Percentiles rank a stretch among this genome's conserved stretches.
Evolutionary conservation across 768 basidiomycete species (phyloP).

Genomic region (Pisolithus sp.): DNA sequence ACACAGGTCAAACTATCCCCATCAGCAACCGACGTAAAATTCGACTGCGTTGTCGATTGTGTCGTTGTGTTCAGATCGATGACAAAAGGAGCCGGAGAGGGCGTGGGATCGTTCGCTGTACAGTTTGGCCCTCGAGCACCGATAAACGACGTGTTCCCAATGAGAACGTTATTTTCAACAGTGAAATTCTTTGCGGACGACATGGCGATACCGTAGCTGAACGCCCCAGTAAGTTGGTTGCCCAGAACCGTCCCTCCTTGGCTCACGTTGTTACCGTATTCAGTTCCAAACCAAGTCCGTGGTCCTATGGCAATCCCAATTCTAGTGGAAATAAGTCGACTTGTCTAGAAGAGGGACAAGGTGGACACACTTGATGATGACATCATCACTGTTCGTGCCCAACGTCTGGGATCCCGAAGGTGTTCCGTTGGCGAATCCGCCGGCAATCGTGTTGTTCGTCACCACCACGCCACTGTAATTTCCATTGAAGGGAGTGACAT

Average conservation of each 20-base stretch:
- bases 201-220: slow-evolving; percentile 68
- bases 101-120: slow-evolving; percentile 40
- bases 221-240: slow-evolving; percentile 60
- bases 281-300: slow-evolving; percentile 64
- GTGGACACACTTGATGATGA: slow-evolving; percentile 60
- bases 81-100: slow-evolving; percentile 54
- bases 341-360: slow-evolving; percentile 1
- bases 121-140: slow-evolving; percentile 65
- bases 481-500: slow-evolving; percentile 61
- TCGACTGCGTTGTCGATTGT: slow-evolving; percentile 40
- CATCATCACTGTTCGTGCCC: slow-evolving; percentile 53
- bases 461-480: slow-evolving; percentile 61
- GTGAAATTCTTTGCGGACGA: slow-evolving; percentile 62
- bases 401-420: slow-evolving; percentile 34
- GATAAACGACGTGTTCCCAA: slow-evolving; percentile 72
- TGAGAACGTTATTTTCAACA: slow-evolving; percentile 51
- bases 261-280: slow-evolving; percentile 49
- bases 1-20: slow-evolving; percentile 62
- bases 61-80: slow-evolving; percentile 39
- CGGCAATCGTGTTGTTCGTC: slow-evolving; percentile 57
- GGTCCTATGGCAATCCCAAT: slow-evolving; percentile 81
- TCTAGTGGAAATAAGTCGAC: slow-evolving; percentile 30
- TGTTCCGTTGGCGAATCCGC: slow-evolving; percentile 56
- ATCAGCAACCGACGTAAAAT: slow-evolving; percentile 47
- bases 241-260: slow-evolving; percentile 46